Percentiles rank a stretch among this genome's conserved stretches.
Conservation (phyloP, 208 protist species). For the Balamuthia mandrillaris region DNA sequence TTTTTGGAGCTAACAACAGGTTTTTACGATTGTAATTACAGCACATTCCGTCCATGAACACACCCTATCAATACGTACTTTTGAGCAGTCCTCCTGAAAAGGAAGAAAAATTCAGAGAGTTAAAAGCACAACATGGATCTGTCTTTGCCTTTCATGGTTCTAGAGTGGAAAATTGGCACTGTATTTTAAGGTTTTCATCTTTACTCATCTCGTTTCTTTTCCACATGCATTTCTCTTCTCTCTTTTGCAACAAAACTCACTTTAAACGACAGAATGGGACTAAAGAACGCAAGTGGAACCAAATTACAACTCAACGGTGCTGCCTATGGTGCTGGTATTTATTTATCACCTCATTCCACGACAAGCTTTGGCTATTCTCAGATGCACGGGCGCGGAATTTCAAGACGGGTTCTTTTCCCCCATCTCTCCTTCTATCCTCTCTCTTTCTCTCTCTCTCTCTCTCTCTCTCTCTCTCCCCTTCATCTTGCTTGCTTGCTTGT, state of each 20-base stretch:
- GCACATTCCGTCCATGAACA: constrained; percentile 48
- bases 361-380: too few relatives aligned
- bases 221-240: too few relatives aligned
- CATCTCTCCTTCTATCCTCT: too few relatives aligned
- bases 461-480: too few relatives aligned
- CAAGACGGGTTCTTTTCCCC: too few relatives aligned
- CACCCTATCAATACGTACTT: constrained; percentile 59
- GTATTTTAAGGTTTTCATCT: constrained; percentile 31
- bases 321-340: constrained; percentile 61
- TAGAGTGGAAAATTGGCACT: constrained; percentile 61
- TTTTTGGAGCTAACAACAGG: too few relatives aligned
- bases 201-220: not conserved
- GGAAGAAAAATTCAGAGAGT: constrained; percentile 45
- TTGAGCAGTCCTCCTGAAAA: constrained; percentile 51
- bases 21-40: too few relatives aligned
- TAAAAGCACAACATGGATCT: constrained; percentile 50
- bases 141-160: constrained; percentile 65
- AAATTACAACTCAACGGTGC: constrained; percentile 51
- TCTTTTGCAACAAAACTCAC: too few relatives aligned
- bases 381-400: too few relatives aligned
- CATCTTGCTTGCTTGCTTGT: too few relatives aligned
- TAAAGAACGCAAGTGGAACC: constrained; percentile 52
- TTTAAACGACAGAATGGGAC: too few relatives aligned
- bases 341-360: constrained; percentile 47
- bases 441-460: too few relatives aligned